A percentile compares a stretch with the other conserved stretches of the same genome.
These are phyloP conservation scores for Tylopilus plumbeoviolaceoides DNA, from an alignment of 768 basidiomycete genomes.

Conservation along the genomic window DNA sequence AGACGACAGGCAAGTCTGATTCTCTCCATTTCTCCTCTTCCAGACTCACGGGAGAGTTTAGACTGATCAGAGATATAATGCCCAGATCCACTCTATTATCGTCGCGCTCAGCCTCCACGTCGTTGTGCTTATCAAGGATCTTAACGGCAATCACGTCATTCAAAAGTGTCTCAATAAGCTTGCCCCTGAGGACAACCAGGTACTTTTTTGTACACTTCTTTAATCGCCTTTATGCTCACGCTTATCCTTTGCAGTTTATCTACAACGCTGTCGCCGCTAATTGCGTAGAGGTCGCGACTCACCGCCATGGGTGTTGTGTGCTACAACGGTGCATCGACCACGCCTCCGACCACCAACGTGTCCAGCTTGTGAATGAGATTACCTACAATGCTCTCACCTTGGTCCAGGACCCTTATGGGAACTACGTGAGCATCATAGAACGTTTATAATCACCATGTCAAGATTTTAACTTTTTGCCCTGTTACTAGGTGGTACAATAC, in stretches of 20 bases:
- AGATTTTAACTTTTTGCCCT: neutral
- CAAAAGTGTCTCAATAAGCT: slow-evolving; percentile 99
- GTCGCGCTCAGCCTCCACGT: slow-evolving; percentile 95
- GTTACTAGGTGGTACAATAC: slow-evolving; percentile 87
- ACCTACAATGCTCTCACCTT: slow-evolving; percentile 97
- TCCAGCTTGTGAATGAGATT: slow-evolving; percentile 98
- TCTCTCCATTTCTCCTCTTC: slow-evolving; percentile 36
- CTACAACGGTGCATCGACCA: slow-evolving; percentile 98
- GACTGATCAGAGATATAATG: slow-evolving; percentile 80
- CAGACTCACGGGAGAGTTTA: slow-evolving; percentile 54
- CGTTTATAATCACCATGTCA: neutral
- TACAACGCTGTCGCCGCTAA: slow-evolving; percentile 99
- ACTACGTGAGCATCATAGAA: slow-evolving; percentile 57
- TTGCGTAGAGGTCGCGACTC: slow-evolving; percentile 97
- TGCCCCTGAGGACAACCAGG: slow-evolving; percentile 98
- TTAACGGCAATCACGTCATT: slow-evolving; percentile 96
- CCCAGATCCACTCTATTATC: slow-evolving; percentile 95
- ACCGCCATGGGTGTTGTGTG: slow-evolving; percentile 98
- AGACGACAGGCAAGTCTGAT: slow-evolving; percentile 76
- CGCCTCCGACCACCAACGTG: slow-evolving; percentile 90
- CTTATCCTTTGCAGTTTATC: slow-evolving; percentile 64
- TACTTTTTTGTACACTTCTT: slow-evolving; percentile 24
- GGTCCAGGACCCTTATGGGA: slow-evolving; percentile 95
- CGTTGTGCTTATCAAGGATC: slow-evolving; percentile 97
- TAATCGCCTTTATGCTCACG: neutral